Evolutionary conservation across 2,329 filamentous ascomycete genomes (phyloP).

Genomic region (Thielaviopsis punctulata): DNA sequence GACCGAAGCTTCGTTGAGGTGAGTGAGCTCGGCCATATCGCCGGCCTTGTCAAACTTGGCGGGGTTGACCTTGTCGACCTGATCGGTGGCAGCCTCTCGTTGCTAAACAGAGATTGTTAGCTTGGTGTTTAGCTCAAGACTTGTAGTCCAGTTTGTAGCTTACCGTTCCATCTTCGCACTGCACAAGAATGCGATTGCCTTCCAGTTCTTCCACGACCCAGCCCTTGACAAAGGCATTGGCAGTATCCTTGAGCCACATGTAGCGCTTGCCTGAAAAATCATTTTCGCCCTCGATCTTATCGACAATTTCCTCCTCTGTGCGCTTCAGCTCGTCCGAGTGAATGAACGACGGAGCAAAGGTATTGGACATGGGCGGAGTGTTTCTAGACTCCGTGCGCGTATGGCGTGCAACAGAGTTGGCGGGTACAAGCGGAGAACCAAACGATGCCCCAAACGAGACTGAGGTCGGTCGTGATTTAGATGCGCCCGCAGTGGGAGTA

Average conservation of each 20-base stretch:
- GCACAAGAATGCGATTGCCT: constrained; percentile 56
- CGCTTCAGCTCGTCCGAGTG: constrained; percentile 59
- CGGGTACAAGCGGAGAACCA: constrained; percentile 24
- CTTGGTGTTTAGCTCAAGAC: not conserved
- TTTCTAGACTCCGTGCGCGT: constrained; percentile 44
- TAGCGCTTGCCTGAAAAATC: constrained; percentile 98
- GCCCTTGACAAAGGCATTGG: constrained; percentile 78
- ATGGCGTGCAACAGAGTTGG: constrained; percentile 22
- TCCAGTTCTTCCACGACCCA: constrained; percentile 74
- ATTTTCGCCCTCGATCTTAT: constrained; percentile 85
- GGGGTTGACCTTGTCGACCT: constrained; percentile 96
- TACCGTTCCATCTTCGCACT: constrained; percentile 84
- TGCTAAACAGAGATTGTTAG: constrained; percentile 35
- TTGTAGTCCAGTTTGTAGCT: constrained; percentile 8
- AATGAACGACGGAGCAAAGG: constrained; percentile 94
- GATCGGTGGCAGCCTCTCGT: constrained; percentile 70
- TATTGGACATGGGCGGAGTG: constrained; percentile 49
- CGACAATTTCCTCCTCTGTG: constrained; percentile 35
- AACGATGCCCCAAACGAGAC: constrained; percentile 24
- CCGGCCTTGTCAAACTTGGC: constrained; percentile 99
- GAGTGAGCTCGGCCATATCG: constrained; percentile 97
- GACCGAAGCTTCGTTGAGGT: constrained; percentile 93
- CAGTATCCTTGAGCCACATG: constrained; percentile 84
- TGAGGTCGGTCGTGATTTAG: constrained; percentile 6
- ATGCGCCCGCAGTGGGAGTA: not conserved